These are phyloP conservation scores for Podospora conica DNA, from an alignment of 495 filamentous ascomycete genomes.

Conservation along the genomic window DNA sequence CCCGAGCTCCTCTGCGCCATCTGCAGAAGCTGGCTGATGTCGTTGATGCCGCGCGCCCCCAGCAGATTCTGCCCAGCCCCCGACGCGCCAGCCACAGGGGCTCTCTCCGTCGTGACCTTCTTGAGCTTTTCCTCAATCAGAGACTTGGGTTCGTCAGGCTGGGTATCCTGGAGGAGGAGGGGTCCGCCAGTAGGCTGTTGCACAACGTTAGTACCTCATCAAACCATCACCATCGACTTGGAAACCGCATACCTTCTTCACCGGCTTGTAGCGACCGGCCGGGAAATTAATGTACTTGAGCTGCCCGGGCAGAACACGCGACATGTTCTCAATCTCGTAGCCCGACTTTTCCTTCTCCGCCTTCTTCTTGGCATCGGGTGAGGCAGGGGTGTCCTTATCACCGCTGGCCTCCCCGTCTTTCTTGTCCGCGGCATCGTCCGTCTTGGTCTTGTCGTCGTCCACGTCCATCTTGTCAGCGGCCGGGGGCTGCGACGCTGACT, in stretches of 20 bases:
- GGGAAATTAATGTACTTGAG: constrained; percentile 93
- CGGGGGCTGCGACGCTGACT: constrained; percentile 52
- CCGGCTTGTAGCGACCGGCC: constrained; percentile 80
- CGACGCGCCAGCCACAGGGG: constrained; percentile 37
- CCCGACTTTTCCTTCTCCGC: constrained; percentile 93
- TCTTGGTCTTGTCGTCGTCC: constrained; percentile 61
- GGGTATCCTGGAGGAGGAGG: constrained; percentile 80
- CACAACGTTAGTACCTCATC: constrained; percentile 36
- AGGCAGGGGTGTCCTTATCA: constrained; percentile 52
- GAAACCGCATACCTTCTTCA: constrained; percentile 71
- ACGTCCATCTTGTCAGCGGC: constrained; percentile 80
- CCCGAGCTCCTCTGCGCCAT: constrained; percentile 14
- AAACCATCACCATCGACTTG: background rate
- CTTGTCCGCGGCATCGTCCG: constrained; percentile 56
- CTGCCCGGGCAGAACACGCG: constrained; percentile 84
- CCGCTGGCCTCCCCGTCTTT: constrained; percentile 43
- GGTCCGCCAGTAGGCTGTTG: constrained; percentile 85
- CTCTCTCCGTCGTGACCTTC: constrained; percentile 64
- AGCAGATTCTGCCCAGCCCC: constrained; percentile 17
- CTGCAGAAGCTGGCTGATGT: constrained; percentile 34
- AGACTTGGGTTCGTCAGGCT: constrained; percentile 67
- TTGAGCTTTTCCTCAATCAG: constrained; percentile 82
- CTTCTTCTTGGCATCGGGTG: constrained; percentile 65
- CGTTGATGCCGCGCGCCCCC: constrained; percentile 12
- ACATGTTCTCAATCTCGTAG: constrained; percentile 96